Conservation (phyloP, 192 early-diverging fungal genomes). For the Tieghemiomyces parasiticus region DNA sequence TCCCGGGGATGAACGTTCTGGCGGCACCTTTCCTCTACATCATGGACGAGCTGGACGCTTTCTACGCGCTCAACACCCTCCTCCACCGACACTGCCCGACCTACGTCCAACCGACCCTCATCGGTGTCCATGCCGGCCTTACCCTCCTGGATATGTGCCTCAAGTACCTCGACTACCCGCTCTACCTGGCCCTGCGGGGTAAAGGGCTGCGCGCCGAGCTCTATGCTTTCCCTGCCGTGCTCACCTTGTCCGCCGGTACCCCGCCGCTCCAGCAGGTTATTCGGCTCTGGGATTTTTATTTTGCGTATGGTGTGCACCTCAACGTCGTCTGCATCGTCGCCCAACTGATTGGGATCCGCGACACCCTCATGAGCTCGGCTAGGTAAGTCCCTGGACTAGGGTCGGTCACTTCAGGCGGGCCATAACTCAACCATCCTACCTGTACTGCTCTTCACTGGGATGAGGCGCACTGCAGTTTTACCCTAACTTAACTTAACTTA, state of each 20-base stretch:
- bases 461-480: too few relatives aligned
- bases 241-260: slow-evolving; percentile 81
- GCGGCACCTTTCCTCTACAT: slow-evolving; percentile 80
- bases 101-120: slow-evolving; percentile 80
- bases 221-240: slow-evolving; percentile 80
- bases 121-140: slow-evolving; percentile 81
- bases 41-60: slow-evolving; percentile 87
- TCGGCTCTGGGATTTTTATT: slow-evolving; percentile 81
- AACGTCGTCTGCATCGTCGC: slow-evolving; percentile 84
- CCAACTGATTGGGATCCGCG: slow-evolving; percentile 61
- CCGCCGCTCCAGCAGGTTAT: slow-evolving; percentile 75
- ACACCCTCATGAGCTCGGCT: slow-evolving; percentile 48
- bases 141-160: slow-evolving; percentile 77
- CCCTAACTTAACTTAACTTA: too few relatives aligned
- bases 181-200: slow-evolving; percentile 52
- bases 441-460: too few relatives aligned
- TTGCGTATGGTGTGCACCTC: slow-evolving; percentile 84
- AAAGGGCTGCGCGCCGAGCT: slow-evolving; percentile 61
- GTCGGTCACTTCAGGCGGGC: too few relatives aligned
- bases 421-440: too few relatives aligned
- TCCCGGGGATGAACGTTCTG: slow-evolving; percentile 93
- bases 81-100: slow-evolving; percentile 78
- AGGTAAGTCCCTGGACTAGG: slow-evolving; percentile 43
- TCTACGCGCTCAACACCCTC: slow-evolving; percentile 74
- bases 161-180: slow-evolving; percentile 46